phyloP scores from a whole-genome alignment of 805 yeast species.

The Yamadazyma laniorum region DNA sequence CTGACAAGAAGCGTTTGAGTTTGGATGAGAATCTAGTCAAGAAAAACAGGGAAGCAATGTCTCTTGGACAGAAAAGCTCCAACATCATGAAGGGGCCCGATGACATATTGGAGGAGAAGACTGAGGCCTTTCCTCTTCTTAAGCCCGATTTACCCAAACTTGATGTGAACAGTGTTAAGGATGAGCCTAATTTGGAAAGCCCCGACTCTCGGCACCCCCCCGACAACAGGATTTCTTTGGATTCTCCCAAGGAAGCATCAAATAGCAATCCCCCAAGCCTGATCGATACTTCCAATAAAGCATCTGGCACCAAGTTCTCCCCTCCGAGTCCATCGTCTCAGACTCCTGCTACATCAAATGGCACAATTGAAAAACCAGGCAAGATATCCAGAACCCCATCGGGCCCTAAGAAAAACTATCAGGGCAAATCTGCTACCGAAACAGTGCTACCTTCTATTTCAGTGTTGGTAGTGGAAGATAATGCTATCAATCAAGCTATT shows the following conservation, averaged over 20 bases:
- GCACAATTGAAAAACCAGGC: not conserved
- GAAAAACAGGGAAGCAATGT: slow-evolving; percentile 11
- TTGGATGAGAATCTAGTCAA: slow-evolving; percentile 19
- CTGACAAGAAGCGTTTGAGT: slow-evolving; percentile 26
- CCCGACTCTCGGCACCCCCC: slow-evolving; percentile 13
- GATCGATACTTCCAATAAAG: not conserved
- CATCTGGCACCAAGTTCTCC: not conserved
- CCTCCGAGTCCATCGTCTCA: not conserved
- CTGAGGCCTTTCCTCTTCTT: slow-evolving; percentile 1
- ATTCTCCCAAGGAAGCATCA: not conserved
- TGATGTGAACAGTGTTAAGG: slow-evolving; percentile 2
- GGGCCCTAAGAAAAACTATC: slow-evolving; percentile 11
- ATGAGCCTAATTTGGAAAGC: slow-evolving; percentile 5
- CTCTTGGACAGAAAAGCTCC: slow-evolving; percentile 11
- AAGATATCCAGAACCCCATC: slow-evolving; percentile 11
- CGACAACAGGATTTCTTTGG: not conserved
- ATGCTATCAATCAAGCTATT: slow-evolving; percentile 89
- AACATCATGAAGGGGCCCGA: slow-evolving; percentile 9
- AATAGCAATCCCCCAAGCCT: not conserved
- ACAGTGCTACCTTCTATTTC: slow-evolving; percentile 85
- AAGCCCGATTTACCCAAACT: slow-evolving; percentile 9
- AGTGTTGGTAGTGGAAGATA: slow-evolving; percentile 93
- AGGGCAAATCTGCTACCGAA: slow-evolving; percentile 39
- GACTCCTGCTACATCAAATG: not conserved
- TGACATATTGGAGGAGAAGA: slow-evolving; percentile 1